Percentiles rank a stretch among this genome's conserved stretches.
These are phyloP conservation scores for Geotrichum ghanense DNA, from an alignment of 805 yeast genomes.

Conservation along the genomic window DNA sequence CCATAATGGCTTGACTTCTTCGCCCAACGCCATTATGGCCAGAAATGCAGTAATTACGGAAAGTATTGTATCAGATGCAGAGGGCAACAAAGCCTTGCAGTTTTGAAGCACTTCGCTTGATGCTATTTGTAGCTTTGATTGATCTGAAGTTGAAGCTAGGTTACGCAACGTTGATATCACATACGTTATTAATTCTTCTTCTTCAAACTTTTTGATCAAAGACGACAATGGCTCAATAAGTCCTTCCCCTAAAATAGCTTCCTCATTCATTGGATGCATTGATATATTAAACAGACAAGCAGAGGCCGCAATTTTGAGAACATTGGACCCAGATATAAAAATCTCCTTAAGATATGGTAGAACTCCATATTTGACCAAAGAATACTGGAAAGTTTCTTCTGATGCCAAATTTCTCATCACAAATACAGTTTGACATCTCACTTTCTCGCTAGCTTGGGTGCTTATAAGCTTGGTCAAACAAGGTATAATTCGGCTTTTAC, in stretches of 20 bases:
- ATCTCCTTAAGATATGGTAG: conserved; percentile 82
- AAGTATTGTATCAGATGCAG: conserved; percentile 82
- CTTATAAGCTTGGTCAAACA: conserved; percentile 79
- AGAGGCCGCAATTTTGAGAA: conserved; percentile 88
- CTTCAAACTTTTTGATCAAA: conserved; percentile 62
- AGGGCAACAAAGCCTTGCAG: conserved; percentile 76
- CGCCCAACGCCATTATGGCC: conserved; percentile 93
- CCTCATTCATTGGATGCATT: conserved; percentile 93
- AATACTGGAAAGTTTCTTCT: conserved; percentile 93
- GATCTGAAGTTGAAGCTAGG: conserved; percentile 89
- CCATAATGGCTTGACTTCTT: conserved; percentile 77
- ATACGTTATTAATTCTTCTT: conserved; percentile 95
- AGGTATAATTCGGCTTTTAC: conserved; percentile 84
- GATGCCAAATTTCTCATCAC: conserved; percentile 94
- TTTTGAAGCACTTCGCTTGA: conserved; percentile 94
- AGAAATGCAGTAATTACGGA: conserved; percentile 94
- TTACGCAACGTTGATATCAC: conserved; percentile 93
- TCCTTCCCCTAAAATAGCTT: conserved; percentile 91
- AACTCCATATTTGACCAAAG: conserved; percentile 94
- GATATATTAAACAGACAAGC: conserved; percentile 97
- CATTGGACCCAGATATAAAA: conserved; percentile 81
- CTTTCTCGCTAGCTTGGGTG: conserved; percentile 22
- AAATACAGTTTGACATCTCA: conserved; percentile 95
- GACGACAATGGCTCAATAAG: conserved; percentile 87
- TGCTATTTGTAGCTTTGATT: conserved; percentile 79